phyloP scores from a whole-genome alignment of 176 grass and related monocot genomes.

The Cenchrus purpureus region DNA sequence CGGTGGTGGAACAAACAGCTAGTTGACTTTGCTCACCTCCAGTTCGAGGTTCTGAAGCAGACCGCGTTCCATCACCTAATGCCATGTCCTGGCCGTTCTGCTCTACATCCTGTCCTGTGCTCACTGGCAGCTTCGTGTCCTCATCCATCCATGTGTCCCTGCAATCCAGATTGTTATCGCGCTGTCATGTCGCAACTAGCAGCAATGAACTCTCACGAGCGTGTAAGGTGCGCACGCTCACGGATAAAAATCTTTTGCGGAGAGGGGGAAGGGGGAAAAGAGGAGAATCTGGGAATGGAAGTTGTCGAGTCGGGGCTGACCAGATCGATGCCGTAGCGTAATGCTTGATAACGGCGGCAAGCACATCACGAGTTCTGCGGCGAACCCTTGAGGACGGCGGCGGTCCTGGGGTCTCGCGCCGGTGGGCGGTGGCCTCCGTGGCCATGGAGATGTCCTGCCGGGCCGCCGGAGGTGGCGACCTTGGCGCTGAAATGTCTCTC shows the following conservation, averaged over 20 bases:
- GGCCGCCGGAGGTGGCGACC: neutral
- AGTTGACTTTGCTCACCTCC: constrained; percentile 1
- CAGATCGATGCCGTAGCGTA: too few species aligned
- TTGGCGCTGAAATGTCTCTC: neutral
- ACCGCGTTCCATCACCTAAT: too few species aligned
- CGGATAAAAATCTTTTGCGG: neutral
- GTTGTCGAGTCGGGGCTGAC: too few species aligned
- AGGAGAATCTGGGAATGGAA: neutral
- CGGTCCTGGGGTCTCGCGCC: neutral
- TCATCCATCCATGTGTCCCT: neutral
- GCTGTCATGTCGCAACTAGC: neutral
- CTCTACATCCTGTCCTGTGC: neutral
- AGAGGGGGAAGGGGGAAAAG: neutral
- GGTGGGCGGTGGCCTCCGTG: neutral
- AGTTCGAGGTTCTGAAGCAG: neutral
- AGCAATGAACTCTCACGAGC: neutral
- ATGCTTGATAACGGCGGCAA: neutral
- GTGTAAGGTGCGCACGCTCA: neutral
- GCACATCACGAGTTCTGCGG: neutral
- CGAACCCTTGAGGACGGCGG: neutral
- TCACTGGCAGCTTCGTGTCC: neutral
- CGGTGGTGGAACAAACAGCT: neutral
- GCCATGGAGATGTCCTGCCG: neutral
- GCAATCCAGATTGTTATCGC: neutral
- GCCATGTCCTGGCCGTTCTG: neutral